Evolutionary conservation across 257 asterid genomes (phyloP).

Genomic region (Fraxinus americana): DNA sequence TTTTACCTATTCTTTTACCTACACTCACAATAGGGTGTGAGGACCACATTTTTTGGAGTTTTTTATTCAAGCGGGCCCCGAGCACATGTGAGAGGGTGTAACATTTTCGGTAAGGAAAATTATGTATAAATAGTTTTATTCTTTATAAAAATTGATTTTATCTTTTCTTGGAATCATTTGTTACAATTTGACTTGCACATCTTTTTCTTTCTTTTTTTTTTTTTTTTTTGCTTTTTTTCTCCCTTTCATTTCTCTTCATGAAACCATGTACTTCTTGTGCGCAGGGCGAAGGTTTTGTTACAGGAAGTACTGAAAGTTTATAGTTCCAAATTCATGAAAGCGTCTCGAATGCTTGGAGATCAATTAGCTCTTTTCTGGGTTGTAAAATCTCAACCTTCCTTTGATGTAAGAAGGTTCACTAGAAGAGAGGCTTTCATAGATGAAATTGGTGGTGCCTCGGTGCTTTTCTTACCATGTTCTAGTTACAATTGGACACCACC

Average conservation of each 20-base stretch:
- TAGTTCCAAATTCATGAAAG: slow-evolving; percentile 65
- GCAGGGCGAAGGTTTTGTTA: slow-evolving; percentile 75
- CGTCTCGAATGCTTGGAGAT: slow-evolving; percentile 98
- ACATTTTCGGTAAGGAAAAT: too few species aligned
- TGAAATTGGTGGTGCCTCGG: slow-evolving; percentile 58
- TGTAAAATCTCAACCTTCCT: slow-evolving; percentile 62
- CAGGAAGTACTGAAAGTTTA: slow-evolving; percentile 66
- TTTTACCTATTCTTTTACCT: too few species aligned
- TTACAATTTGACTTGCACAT: not conserved
- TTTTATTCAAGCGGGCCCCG: too few species aligned
- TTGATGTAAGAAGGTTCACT: slow-evolving; percentile 54
- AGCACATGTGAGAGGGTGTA: too few species aligned
- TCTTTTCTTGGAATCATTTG: not conserved
- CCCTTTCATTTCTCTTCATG: not conserved
- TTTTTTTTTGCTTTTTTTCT: too few species aligned
- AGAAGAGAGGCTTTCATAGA: slow-evolving; percentile 65
- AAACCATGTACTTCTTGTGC: slow-evolving; percentile 20
- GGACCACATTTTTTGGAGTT: too few species aligned
- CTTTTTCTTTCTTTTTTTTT: not conserved
- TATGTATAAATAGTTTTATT: too few species aligned
- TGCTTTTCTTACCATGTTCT: slow-evolving; percentile 86
- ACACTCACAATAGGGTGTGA: too few species aligned
- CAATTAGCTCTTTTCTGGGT: slow-evolving; percentile 95
- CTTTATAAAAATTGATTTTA: too few species aligned
- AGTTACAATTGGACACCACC: slow-evolving; percentile 96